A percentile compares a stretch with the other conserved stretches of the same genome.
Evolutionary conservation across 306 rosid species (phyloP).

Genomic region (Astragalus glycyphyllos): DNA sequence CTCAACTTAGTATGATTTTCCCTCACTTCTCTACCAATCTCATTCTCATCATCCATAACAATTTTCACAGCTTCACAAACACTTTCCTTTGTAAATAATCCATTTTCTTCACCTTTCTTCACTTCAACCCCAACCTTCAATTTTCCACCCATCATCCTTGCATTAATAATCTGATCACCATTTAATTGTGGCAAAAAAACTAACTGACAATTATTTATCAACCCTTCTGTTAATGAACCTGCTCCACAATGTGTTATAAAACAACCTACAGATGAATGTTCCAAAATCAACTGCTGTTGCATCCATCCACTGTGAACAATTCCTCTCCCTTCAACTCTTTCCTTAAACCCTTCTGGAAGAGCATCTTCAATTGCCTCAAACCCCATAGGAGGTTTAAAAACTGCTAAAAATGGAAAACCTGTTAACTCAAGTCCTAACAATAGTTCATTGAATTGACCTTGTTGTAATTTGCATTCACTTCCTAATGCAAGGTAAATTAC

Average conservation of each 20-base stretch:
- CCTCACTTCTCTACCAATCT: conserved; percentile 45
- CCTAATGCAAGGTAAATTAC: conserved; percentile 45
- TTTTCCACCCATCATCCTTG: conserved; percentile 46
- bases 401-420: conserved; percentile 42
- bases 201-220: conserved; percentile 53
- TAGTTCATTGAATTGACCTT: conserved; percentile 37
- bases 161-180: conserved; percentile 49
- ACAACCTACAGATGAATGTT: conserved; percentile 67
- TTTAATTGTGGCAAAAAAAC: conserved; percentile 50
- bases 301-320: conserved; percentile 60
- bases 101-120: conserved; percentile 64
- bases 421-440: conserved; percentile 49
- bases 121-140: conserved; percentile 58
- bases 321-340: conserved; percentile 47
- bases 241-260: conserved; percentile 78
- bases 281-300: conserved; percentile 63
- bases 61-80: conserved; percentile 53
- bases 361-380: conserved; percentile 45
- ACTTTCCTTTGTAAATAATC: conserved; percentile 51
- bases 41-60: conserved; percentile 56
- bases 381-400: conserved; percentile 35
- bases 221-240: conserved; percentile 60
- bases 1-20: conserved; percentile 49
- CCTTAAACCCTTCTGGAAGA: conserved; percentile 44
- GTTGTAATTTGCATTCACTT: conserved; percentile 33